Evolutionary conservation across 1,284 basidiomycete species (phyloP).

Genomic region (Kalmanozyma brasiliensis): DNA sequence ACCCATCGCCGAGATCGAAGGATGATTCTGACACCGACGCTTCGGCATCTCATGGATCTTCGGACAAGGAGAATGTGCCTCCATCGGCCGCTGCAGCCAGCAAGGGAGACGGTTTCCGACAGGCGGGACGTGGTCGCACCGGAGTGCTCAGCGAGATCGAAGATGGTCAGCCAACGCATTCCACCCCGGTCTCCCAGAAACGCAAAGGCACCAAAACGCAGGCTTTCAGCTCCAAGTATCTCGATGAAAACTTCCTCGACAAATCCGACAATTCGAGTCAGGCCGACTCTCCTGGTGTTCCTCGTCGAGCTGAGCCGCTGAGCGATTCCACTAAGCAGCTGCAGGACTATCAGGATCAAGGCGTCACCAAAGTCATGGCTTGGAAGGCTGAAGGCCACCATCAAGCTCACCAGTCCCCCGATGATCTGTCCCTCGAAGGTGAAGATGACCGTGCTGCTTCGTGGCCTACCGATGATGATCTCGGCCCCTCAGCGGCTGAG

Average conservation of each 20-base stretch:
- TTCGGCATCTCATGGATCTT: conserved; percentile 22
- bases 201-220: not conserved
- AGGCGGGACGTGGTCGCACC: conserved; percentile 3
- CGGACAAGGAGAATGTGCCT: conserved; percentile 47
- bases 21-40: conserved; percentile 1
- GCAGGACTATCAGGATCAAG: conserved; percentile 25
- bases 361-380: conserved; percentile 41
- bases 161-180: conserved; percentile 20
- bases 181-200: conserved; percentile 19
- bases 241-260: conserved; percentile 20
- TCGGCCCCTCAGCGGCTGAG: not conserved
- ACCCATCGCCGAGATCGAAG: not conserved
- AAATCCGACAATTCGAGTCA: conserved; percentile 14
- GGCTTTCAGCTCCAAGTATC: not conserved
- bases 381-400: conserved; percentile 41
- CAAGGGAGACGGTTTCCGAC: not conserved
- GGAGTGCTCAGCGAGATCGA: conserved; percentile 14
- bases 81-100: conserved; percentile 7
- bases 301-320: conserved; percentile 17
- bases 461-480: conserved; percentile 14
- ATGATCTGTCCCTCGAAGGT: not conserved
- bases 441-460: conserved; percentile 7
- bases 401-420: not conserved
- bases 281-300: conserved; percentile 26
- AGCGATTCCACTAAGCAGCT: conserved; percentile 18